A percentile compares a stretch with the other conserved stretches of the same genome.
These are phyloP conservation scores for Singerocomus inundabilis DNA, from an alignment of 1,284 basidiomycete species.

Conservation along the genomic window DNA sequence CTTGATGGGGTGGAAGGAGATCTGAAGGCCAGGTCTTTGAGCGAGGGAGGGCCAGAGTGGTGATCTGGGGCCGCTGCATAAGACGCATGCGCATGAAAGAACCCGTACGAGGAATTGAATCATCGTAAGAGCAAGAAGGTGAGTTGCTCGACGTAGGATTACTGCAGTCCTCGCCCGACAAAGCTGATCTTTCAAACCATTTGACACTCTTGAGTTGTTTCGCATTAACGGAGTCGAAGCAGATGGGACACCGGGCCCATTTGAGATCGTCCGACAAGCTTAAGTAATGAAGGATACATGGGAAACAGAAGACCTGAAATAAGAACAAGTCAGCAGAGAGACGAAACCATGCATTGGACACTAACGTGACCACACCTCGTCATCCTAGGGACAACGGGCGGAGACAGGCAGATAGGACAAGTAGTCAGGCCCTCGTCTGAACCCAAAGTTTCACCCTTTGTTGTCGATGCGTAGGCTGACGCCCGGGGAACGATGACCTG, in stretches of 20 bases:
- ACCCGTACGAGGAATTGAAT: slow-evolving; percentile 45
- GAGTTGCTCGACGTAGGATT: slow-evolving; percentile 37
- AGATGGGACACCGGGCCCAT: slow-evolving; percentile 93
- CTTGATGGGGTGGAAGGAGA: slow-evolving; percentile 84
- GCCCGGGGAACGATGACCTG: slow-evolving; percentile 90
- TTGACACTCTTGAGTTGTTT: slow-evolving; percentile 92
- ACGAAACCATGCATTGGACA: slow-evolving; percentile 27
- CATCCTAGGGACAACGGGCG: slow-evolving; percentile 92
- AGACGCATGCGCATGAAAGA: slow-evolving; percentile 81
- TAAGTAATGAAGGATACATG: slow-evolving; percentile 92
- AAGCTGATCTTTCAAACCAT: slow-evolving; percentile 60
- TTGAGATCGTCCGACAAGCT: slow-evolving; percentile 77
- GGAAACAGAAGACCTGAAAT: slow-evolving; percentile 80
- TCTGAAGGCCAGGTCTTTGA: slow-evolving; percentile 94
- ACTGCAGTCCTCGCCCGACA: slow-evolving; percentile 40
- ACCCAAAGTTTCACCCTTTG: slow-evolving; percentile 38
- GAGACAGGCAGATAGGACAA: slow-evolving; percentile 94
- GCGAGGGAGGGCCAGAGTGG: slow-evolving; percentile 92
- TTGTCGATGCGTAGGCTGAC: slow-evolving; percentile 57
- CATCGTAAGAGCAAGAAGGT: slow-evolving; percentile 42
- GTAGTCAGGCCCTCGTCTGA: slow-evolving; percentile 64
- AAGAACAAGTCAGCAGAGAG: slow-evolving; percentile 16
- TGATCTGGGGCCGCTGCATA: slow-evolving; percentile 91
- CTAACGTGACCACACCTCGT: slow-evolving; percentile 96
- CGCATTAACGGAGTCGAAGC: slow-evolving; percentile 90